A percentile compares a stretch with the other conserved stretches of the same genome.
phyloP scores from a whole-genome alignment of 495 filamentous ascomycete genomes.

The Haplographium delicatum region DNA sequence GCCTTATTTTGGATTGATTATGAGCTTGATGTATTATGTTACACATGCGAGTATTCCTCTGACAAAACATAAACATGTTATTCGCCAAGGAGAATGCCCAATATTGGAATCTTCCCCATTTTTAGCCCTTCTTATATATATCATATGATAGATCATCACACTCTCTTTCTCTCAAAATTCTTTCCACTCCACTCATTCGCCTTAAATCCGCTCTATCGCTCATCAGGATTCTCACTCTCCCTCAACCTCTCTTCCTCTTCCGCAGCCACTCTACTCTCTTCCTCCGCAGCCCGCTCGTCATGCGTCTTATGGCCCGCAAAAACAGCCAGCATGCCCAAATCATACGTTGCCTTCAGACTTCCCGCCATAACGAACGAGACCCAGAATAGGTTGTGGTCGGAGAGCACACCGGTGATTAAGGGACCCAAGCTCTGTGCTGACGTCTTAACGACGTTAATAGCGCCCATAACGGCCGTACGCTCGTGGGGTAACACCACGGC shows the following conservation, averaged over 20 bases:
- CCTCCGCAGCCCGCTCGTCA: background rate
- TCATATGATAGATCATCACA: too few relatives aligned
- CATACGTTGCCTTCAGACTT: conserved; percentile 62
- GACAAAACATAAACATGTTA: too few relatives aligned
- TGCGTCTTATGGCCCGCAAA: conserved; percentile 35
- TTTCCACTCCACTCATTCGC: too few relatives aligned
- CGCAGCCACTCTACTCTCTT: conserved; percentile 27
- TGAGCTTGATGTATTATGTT: too few relatives aligned
- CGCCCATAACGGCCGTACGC: conserved; percentile 74
- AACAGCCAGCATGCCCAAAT: conserved; percentile 65
- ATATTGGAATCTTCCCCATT: too few relatives aligned
- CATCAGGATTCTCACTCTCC: conserved; percentile 7
- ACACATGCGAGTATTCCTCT: too few relatives aligned
- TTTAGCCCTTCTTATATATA: too few relatives aligned
- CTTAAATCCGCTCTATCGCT: background rate
- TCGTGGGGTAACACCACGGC: conserved; percentile 64
- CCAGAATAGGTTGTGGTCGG: conserved; percentile 57
- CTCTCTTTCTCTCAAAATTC: too few relatives aligned
- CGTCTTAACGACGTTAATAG: conserved; percentile 64
- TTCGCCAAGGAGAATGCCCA: too few relatives aligned
- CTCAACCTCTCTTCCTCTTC: conserved; percentile 30
- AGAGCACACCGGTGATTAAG: conserved; percentile 60
- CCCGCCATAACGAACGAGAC: conserved; percentile 71
- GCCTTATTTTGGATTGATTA: too few relatives aligned
- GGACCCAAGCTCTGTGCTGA: conserved; percentile 58